Base-by-base conservation (phyloP, 805 yeast species). In the Candida sakaeoensis region DNA sequence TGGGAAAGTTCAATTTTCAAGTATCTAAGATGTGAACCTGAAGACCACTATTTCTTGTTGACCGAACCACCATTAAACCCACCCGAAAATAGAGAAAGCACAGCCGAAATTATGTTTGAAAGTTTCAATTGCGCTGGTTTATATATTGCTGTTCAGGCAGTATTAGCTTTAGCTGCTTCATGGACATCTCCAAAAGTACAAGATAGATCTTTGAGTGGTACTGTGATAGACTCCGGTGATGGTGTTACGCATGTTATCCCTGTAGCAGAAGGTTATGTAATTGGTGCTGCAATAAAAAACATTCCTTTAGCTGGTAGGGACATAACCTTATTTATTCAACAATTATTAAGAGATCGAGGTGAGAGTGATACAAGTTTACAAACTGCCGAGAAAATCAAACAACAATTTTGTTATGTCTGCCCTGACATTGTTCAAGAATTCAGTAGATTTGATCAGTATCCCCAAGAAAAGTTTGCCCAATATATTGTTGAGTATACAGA, bases 241-340 rank as follows among this genome's bases (percentile, higher is more conserved):
- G 99, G 99, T 74, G 99, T 93, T 3, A 93, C 99, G 9, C 99
- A 93, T 62, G 98, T 93, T 33, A 93, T 93, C 47, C 98, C 99
- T 12, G 99, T 93, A 25, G 98, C 99, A 19, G 99, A 93, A 68
- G 99, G 99, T 44, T 93, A 93, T 59, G 99, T 93, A 24, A 93
- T 93, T 60, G 99, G 98, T 5, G 82, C 95, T 10, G 95, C 97
- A 23, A 93, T 93, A 61, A 93, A 93, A 59, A 91, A 93, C 62
- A 88, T 93, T 43, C 99, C 99, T 43, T 84, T 93, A 63, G 99
- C 99, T 0, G 99, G 99, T 54, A 82, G 99, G 66, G 99, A 93
- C 61, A 91, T 93, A 53, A 93, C 99, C 2, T 75, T 80, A 48
- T 93, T 93, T 60, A 89, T 93, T 50, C 99, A 93, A 70, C 80